These are phyloP conservation scores for Diophrys sp. DNA, from an alignment of 73 alveolate species.

Conservation along the genomic window DNA sequence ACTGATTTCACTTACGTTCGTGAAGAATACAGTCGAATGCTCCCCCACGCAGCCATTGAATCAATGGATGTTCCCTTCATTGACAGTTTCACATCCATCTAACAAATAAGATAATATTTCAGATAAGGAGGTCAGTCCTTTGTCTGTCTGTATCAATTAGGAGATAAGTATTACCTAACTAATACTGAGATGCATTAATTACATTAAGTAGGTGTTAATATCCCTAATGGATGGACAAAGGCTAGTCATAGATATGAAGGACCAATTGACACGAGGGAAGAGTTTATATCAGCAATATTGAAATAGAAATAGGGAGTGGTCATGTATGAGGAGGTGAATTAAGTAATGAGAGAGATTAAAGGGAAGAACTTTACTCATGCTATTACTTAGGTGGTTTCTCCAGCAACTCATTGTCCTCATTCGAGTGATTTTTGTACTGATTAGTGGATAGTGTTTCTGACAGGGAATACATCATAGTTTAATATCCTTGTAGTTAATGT, in stretches of 20 bases:
- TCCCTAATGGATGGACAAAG: background rate
- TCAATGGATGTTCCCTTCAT: background rate
- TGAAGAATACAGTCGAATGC: background rate
- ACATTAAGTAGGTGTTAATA: background rate
- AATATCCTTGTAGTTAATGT: background rate
- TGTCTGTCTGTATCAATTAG: background rate
- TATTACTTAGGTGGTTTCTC: background rate
- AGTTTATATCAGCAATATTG: background rate
- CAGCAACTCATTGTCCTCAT: conserved; percentile 1
- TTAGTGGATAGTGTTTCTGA: background rate
- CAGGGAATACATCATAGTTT: background rate
- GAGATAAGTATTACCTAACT: background rate
- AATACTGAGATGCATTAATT: background rate
- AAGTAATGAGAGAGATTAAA: background rate
- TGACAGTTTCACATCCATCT: background rate
- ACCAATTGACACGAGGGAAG: background rate
- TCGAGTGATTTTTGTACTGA: background rate
- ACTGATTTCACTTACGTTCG: background rate
- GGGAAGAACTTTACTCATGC: background rate
- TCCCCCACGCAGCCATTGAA: background rate
- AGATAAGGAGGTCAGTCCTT: background rate
- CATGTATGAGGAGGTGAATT: background rate
- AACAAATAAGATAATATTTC: background rate
- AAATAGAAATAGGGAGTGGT: background rate
- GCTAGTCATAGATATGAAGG: background rate